Evolutionary conservation across 140 eudicot species (phyloP).

Genomic region (Erigeron philadelphicus): DNA sequence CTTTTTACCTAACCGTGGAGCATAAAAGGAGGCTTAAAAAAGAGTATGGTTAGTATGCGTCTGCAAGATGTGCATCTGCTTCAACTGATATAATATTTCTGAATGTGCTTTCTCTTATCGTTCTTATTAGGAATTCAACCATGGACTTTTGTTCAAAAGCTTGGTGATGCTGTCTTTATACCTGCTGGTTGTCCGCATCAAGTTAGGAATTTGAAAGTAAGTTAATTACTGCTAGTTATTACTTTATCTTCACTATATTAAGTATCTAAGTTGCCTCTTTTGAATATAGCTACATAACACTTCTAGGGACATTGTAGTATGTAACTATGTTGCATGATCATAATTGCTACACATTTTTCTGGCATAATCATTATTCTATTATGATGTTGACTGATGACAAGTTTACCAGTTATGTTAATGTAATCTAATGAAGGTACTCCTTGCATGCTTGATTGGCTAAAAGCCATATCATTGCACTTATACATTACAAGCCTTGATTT

Average conservation of each 20-base stretch:
- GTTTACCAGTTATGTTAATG: too few relatives aligned
- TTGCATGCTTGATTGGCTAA: too few relatives aligned
- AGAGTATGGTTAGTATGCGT: conserved; percentile 48
- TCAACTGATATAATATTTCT: conserved; percentile 1
- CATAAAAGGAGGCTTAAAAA: conserved; percentile 51
- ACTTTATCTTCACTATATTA: background rate
- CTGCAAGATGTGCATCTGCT: background rate
- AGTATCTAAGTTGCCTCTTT: too few relatives aligned
- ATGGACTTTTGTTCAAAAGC: conserved; percentile 49
- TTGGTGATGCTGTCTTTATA: conserved; percentile 54
- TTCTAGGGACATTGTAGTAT: too few relatives aligned
- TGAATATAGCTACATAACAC: background rate
- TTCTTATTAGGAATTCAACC: conserved; percentile 37
- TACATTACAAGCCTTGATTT: too few relatives aligned
- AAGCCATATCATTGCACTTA: too few relatives aligned
- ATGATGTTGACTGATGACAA: too few relatives aligned
- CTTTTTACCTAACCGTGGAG: conserved; percentile 52
- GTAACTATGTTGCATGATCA: too few relatives aligned
- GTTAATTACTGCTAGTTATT: conserved; percentile 4
- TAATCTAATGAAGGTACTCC: too few relatives aligned
- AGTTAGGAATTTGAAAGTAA: conserved; percentile 49
- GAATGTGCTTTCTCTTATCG: conserved; percentile 2
- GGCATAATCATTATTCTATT: too few relatives aligned
- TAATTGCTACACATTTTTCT: too few relatives aligned
- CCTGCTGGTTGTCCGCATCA: conserved; percentile 59